Evolutionary conservation across 768 basidiomycete species (phyloP), one percentile per base, ranked within the genome.

Genomic region (Epithele typhae): DNA sequence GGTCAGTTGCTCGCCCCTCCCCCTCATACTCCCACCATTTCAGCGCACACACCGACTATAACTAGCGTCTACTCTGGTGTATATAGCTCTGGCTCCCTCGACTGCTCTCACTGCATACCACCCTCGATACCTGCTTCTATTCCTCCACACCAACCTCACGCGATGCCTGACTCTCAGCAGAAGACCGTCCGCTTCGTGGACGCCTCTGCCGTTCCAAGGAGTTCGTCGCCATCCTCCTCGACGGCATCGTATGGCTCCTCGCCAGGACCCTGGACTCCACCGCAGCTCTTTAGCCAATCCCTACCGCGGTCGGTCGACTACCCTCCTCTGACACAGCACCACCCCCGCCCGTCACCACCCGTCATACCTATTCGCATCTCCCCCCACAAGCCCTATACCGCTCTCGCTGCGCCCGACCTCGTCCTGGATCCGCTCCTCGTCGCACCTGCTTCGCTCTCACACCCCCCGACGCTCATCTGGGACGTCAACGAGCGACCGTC

Each of bases 141-240:
- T 12, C 8, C 6, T 10, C 12, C 24, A 25, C 14, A n/a, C n/a
- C n/a, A n/a, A n/a, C n/a, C n/a, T n/a, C n/a, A n/a, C n/a, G n/a
- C n/a, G 9, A 50, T 44, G 43, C 38, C 34, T 11, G 24, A 7
- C 14, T 34, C 43, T 12, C 35, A 25, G 23, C 38, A 30, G 41
- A 52, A 52, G 39, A 52, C 37, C 11, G 51, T 52, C 21, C 37
- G 51, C 4, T 52, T 52, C 25, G 51, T 32, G 5, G 17, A 34
- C 17, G n/a, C n/a, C n/a, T n/a, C n/a, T n/a, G n/a, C 41, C 24
- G 40, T 38, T 15, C 44, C 50, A 10, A 39, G 42, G 19, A 52
- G 46, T 18, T 46, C 51, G n/a, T 52, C 51, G 1, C 51, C 51
- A 10, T 34, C 51, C 24, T 45, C 34, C 25, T 52, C 51, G n/a